Percentiles rank a stretch among this genome's conserved stretches.
Conservation (phyloP, 208 protist species). For the Trypanosomatidae sp. region DNA sequence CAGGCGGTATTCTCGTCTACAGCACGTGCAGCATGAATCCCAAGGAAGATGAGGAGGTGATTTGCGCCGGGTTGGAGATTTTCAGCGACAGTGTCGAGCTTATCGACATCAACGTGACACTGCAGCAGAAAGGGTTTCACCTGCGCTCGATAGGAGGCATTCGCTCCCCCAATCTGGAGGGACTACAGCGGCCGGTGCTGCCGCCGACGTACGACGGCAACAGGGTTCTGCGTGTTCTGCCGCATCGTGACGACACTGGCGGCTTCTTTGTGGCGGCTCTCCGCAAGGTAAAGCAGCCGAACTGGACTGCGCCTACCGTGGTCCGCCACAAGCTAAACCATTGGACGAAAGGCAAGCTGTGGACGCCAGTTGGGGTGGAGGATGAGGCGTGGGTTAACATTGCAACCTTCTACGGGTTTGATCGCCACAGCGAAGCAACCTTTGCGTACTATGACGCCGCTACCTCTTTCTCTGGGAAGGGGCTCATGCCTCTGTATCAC, state of each 20-base stretch:
- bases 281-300: constrained; percentile 62
- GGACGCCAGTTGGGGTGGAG: constrained; percentile 56
- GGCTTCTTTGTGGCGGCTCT: constrained; percentile 92
- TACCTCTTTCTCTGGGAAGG: neutral
- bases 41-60: constrained; percentile 96
- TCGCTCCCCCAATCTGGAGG: constrained; percentile 45
- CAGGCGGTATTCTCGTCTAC: constrained; percentile 94
- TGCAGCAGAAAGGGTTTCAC: constrained; percentile 42
- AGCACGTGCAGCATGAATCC: constrained; percentile 97
- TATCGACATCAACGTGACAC: constrained; percentile 74
- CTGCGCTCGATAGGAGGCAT: constrained; percentile 73
- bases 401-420: constrained; percentile 71
- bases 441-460: constrained; percentile 42
- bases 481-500: constrained; percentile 82
- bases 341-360: constrained; percentile 88
- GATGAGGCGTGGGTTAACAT: constrained; percentile 81
- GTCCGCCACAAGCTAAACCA: constrained; percentile 80
- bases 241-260: constrained; percentile 88
- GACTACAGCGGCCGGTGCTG: constrained; percentile 35
- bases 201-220: constrained; percentile 59
- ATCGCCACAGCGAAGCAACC: constrained; percentile 31
- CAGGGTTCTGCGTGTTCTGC: constrained; percentile 84
- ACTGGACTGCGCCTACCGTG: constrained; percentile 35
- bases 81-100: constrained; percentile 83
- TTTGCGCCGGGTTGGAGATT: constrained; percentile 78